A percentile compares a stretch with the other conserved stretches of the same genome.
These are phyloP conservation scores for Paragyromitra xinjiangensis DNA, from an alignment of 495 filamentous ascomycete species.

Conservation along the genomic window DNA sequence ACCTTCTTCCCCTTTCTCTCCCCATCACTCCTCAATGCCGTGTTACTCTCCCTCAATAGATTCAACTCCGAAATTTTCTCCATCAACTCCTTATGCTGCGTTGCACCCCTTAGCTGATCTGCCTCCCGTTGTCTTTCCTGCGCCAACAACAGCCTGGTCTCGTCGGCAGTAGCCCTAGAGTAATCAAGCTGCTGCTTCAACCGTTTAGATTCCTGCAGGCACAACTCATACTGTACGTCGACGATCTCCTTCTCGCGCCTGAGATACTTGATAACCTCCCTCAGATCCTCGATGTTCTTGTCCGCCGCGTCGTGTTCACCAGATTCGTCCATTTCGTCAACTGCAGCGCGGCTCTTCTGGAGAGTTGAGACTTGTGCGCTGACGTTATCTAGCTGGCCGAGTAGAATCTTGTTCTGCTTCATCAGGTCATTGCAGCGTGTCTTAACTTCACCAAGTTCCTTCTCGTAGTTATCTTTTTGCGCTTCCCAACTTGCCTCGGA, in stretches of 20 bases:
- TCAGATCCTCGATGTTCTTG: conserved; percentile 73
- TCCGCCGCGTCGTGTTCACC: conserved; percentile 59
- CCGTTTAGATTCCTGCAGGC: conserved; percentile 82
- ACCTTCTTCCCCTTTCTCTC: conserved; percentile 79
- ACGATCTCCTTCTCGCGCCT: conserved; percentile 98
- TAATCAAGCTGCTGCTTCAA: conserved; percentile 90
- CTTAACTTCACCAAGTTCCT: conserved; percentile 80
- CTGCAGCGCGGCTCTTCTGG: conserved; percentile 72
- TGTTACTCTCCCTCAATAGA: conserved; percentile 89
- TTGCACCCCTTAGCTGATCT: conserved; percentile 72
- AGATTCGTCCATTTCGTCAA: conserved; percentile 62
- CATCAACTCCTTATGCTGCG: conserved; percentile 86
- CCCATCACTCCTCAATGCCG: conserved; percentile 83
- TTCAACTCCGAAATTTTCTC: conserved; percentile 94
- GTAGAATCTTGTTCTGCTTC: conserved; percentile 85
- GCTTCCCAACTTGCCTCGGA: conserved; percentile 89
- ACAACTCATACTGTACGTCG: conserved; percentile 90
- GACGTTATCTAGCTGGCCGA: conserved; percentile 85
- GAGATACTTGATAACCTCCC: conserved; percentile 87
- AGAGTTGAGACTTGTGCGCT: conserved; percentile 77
- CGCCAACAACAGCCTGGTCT: conserved; percentile 82
- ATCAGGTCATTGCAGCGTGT: conserved; percentile 79
- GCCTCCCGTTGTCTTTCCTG: conserved; percentile 82
- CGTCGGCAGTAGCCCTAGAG: conserved; percentile 83
- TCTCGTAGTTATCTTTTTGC: conserved; percentile 78